Base-by-base conservation (phyloP, 179 eudicot genomes). In the Silene noctiflora region DNA sequence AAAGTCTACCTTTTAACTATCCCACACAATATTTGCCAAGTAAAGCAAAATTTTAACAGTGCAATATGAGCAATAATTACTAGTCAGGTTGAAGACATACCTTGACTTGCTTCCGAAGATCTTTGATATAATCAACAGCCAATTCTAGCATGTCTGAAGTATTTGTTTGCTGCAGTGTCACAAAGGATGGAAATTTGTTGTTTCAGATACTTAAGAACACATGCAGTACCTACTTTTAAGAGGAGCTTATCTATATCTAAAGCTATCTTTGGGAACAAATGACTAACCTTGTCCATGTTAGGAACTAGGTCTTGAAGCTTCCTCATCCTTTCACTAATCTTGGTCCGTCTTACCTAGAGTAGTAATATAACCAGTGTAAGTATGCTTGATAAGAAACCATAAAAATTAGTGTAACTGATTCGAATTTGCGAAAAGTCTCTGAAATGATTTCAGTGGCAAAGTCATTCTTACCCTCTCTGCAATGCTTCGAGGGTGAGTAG, bases 71-170 rank as follows among this genome's bases (percentile, higher is more conserved):
- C 51, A 62, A 33, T 67, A 71, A 71, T 39, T 14, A 71, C 62
- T 82, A 53, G 58, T 67, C 65, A 78, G 55, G 33, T 65, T 76
- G 27, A 72, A 59, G 68, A 60, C 17, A 67, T 81, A 94, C 98
- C 96, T 85, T 76, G 62, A 89, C 88, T 84, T 90, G 86, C 51
- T 78, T 83, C 85, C 93, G 91, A 79, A 92, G 96, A 22, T 88
- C 94, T 88, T 94, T 94, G 48, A 94, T 92, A 80, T 94, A 89
- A 62, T 94, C 94, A 76, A 90, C 96, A 74, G 98, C 97, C 82
- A 94, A 87, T 82, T 92, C 98, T 87, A 94, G 84, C 98, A 94
- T 94, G 73, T 94, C 98, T 64, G 96, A 66, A 20, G 98, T 94
- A 80, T 88, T 92, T 79, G 97, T 94, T 94, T 94, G 98, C 98